These are phyloP conservation scores for Colletotrichum endophyticum DNA, from an alignment of 2,329 filamentous ascomycete species.

Conservation along the genomic window DNA sequence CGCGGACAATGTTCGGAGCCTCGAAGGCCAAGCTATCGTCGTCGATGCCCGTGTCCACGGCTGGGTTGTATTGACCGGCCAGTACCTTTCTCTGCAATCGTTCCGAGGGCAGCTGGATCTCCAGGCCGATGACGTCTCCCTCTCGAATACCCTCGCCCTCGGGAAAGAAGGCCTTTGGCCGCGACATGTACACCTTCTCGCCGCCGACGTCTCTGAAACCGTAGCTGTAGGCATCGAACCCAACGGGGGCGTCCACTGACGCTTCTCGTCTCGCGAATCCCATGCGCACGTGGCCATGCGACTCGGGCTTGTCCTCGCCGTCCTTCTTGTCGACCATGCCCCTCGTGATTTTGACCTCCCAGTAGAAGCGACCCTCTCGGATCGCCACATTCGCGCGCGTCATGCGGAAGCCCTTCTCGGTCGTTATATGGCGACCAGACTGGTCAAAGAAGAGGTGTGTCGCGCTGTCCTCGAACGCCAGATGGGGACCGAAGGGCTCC, in stretches of 20 bases:
- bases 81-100: slow-evolving; percentile 87
- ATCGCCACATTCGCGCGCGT: slow-evolving; percentile 89
- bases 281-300: slow-evolving; percentile 74
- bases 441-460: slow-evolving; percentile 84
- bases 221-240: slow-evolving; percentile 92
- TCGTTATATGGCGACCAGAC: slow-evolving; percentile 78
- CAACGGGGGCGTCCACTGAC: slow-evolving; percentile 81
- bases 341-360: slow-evolving; percentile 87
- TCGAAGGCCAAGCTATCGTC: slow-evolving; percentile 58
- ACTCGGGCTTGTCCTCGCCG: slow-evolving; percentile 48
- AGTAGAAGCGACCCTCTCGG: slow-evolving; percentile 89
- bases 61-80: slow-evolving; percentile 84
- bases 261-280: slow-evolving; percentile 86
- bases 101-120: slow-evolving; percentile 89
- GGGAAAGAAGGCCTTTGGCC: slow-evolving; percentile 88
- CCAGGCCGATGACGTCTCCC: slow-evolving; percentile 92
- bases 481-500: slow-evolving; percentile 79
- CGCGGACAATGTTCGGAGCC: slow-evolving; percentile 84
- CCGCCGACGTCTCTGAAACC: slow-evolving; percentile 88
- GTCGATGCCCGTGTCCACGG: slow-evolving; percentile 72
- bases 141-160: slow-evolving; percentile 80
- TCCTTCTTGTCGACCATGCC: slow-evolving; percentile 62
- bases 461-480: slow-evolving; percentile 93
- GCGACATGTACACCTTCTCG: slow-evolving; percentile 91
- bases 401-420: slow-evolving; percentile 92